Percentiles rank a stretch among this genome's conserved stretches.
These are phyloP conservation scores for Leptomonas pyrrhocoris DNA, from an alignment of 208 protist genomes.

Conservation along the genomic window DNA sequence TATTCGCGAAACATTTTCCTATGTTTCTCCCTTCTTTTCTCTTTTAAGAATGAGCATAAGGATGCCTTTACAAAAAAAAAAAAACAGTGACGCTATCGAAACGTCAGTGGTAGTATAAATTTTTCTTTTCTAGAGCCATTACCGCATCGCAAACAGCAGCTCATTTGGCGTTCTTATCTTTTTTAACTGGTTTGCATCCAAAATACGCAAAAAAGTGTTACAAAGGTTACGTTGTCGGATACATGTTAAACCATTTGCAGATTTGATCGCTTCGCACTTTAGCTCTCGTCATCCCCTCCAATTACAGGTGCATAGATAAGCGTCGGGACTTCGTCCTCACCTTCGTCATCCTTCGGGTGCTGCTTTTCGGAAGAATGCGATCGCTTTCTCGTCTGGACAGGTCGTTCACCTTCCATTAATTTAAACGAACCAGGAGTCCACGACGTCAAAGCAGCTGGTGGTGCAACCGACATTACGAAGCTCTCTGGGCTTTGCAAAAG, in stretches of 20 bases:
- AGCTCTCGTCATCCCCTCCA: conserved; percentile 77
- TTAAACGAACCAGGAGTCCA: conserved; percentile 22
- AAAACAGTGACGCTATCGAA: no score
- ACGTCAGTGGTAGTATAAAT: not conserved
- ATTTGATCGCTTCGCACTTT: no score
- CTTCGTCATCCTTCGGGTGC: not conserved
- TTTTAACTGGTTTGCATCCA: no score
- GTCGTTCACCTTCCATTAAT: not conserved
- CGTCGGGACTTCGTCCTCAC: conserved; percentile 38
- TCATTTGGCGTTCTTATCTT: no score
- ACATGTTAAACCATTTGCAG: no score
- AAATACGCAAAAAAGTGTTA: conserved; percentile 23
- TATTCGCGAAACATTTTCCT: no score
- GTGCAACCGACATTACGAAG: not conserved
- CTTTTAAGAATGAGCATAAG: no score
- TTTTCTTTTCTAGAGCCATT: not conserved
- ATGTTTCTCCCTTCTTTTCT: no score
- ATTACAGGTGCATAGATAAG: conserved; percentile 57
- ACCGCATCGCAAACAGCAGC: no score
- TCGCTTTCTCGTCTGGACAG: conserved; percentile 13
- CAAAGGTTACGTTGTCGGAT: no score
- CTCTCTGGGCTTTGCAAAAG: conserved; percentile 6
- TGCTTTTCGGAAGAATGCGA: conserved; percentile 7
- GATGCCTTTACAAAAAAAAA: no score
- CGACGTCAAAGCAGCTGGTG: conserved; percentile 11